A percentile compares a stretch with the other conserved stretches of the same genome.
Conservation (phyloP, 176 grass and related monocot species). For the Cenchrus purpureus region DNA sequence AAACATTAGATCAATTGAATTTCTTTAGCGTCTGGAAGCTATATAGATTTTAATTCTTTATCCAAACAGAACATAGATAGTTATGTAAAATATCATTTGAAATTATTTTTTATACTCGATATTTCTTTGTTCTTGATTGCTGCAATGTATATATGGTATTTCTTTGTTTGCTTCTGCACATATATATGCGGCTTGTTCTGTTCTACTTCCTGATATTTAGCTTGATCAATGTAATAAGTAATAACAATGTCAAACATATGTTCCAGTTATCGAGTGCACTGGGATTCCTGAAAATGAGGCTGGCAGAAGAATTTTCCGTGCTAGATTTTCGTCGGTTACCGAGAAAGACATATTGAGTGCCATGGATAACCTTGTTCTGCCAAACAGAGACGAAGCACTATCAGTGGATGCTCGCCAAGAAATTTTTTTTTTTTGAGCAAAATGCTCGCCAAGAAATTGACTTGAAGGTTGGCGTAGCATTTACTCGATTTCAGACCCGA, state of each 20-base stretch:
- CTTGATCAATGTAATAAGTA: slow-evolving; percentile 18
- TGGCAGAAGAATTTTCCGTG: slow-evolving; percentile 85
- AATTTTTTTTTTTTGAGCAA: slow-evolving; percentile 33
- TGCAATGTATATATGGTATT: slow-evolving; percentile 5
- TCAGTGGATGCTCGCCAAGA: slow-evolving; percentile 95
- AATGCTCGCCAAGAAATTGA: slow-evolving; percentile 97
- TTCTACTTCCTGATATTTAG: slow-evolving; percentile 17
- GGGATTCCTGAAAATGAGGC: slow-evolving; percentile 80
- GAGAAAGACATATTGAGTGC: slow-evolving; percentile 84
- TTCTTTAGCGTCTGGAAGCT: neutral
- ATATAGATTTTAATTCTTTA: neutral
- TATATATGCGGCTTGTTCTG: neutral
- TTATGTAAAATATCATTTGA: slow-evolving; percentile 5
- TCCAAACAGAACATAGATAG: neutral
- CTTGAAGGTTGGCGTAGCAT: slow-evolving; percentile 96
- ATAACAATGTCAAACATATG: slow-evolving; percentile 30
- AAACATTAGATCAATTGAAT: slow-evolving; percentile 3
- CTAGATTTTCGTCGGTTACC: slow-evolving; percentile 91
- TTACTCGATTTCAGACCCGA: slow-evolving; percentile 97
- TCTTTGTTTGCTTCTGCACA: slow-evolving; percentile 25
- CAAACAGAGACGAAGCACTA: slow-evolving; percentile 88
- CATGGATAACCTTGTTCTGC: slow-evolving; percentile 82
- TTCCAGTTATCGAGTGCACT: slow-evolving; percentile 83
- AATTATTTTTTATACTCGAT: slow-evolving; percentile 14
- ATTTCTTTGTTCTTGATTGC: slow-evolving; percentile 22